Evolutionary conservation across 2,329 filamentous ascomycete species (phyloP).

Genomic region (Talaromyces pinophilus): DNA sequence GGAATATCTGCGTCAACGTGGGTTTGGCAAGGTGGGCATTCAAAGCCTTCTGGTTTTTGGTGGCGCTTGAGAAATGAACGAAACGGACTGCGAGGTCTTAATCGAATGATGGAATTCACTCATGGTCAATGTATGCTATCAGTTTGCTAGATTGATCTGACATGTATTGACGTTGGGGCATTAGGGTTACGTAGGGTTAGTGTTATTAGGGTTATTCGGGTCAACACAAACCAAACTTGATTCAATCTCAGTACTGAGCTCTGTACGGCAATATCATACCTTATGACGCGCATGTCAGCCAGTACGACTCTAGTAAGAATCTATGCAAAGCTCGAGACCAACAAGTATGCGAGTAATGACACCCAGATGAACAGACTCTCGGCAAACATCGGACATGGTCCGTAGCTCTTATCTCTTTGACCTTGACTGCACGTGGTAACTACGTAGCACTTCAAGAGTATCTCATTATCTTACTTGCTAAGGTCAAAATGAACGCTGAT

Average conservation of each 20-base stretch:
- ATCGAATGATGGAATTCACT: not conserved
- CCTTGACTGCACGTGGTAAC: not conserved
- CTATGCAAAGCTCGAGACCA: not conserved
- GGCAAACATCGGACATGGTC: not conserved
- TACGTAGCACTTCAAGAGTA: too few relatives aligned
- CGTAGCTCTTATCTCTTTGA: not conserved
- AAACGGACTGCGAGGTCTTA: not conserved
- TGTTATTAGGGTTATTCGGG: not conserved
- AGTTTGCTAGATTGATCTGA: not conserved
- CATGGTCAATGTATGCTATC: not conserved
- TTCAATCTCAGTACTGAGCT: not conserved
- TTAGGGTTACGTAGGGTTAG: not conserved
- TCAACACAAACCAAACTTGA: not conserved
- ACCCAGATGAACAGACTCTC: not conserved
- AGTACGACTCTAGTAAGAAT: not conserved
- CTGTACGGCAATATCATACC: not conserved
- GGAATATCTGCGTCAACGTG: conserved; percentile 46
- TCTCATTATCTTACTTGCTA: too few relatives aligned
- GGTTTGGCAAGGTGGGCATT: conserved; percentile 54
- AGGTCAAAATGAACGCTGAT: not conserved
- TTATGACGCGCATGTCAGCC: not conserved
- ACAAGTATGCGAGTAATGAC: not conserved
- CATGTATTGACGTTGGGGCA: not conserved
- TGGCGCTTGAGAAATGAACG: conserved; percentile 39
- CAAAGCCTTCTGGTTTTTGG: conserved; percentile 58